A percentile compares a stretch with the other conserved stretches of the same genome.
phyloP scores from a whole-genome alignment of 2,329 filamentous ascomycete genomes.

The Colletotrichum incanum region DNA sequence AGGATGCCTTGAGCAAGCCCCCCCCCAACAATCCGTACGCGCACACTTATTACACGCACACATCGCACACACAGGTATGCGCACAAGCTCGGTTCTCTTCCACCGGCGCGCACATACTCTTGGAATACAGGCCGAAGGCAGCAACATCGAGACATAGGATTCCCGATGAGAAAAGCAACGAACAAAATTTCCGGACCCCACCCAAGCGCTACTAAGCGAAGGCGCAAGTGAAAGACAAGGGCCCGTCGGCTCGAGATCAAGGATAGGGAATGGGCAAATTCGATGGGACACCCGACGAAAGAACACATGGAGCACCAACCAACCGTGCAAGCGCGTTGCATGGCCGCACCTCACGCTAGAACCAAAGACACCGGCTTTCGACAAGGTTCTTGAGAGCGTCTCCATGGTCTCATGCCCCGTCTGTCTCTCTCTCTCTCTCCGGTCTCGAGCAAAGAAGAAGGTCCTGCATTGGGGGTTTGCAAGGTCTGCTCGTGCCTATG shows the following conservation, averaged over 20 bases:
- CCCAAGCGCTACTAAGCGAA: constrained; percentile 5
- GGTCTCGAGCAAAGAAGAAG: background rate
- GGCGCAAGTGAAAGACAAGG: background rate
- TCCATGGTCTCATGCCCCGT: background rate
- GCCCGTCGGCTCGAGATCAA: constrained; percentile 22
- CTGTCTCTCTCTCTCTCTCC: too few relatives aligned
- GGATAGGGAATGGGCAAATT: constrained; percentile 3
- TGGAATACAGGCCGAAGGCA: constrained; percentile 13
- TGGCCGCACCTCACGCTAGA: background rate
- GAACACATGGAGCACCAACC: background rate
- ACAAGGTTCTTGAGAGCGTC: background rate
- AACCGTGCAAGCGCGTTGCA: constrained; percentile 18
- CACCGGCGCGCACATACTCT: background rate
- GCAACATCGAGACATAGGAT: constrained; percentile 1
- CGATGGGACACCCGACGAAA: background rate
- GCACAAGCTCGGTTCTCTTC: background rate
- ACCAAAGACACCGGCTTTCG: background rate
- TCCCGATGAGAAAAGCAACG: constrained; percentile 4
- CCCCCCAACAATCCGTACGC: background rate
- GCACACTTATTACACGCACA: background rate
- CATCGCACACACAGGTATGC: background rate
- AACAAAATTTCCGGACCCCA: constrained; percentile 21
- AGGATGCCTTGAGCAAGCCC: background rate
- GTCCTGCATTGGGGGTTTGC: background rate
- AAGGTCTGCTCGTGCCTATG: background rate